Base-by-base conservation (phyloP, 129 eudicot genomes). In the Dittrichia graveolens region DNA sequence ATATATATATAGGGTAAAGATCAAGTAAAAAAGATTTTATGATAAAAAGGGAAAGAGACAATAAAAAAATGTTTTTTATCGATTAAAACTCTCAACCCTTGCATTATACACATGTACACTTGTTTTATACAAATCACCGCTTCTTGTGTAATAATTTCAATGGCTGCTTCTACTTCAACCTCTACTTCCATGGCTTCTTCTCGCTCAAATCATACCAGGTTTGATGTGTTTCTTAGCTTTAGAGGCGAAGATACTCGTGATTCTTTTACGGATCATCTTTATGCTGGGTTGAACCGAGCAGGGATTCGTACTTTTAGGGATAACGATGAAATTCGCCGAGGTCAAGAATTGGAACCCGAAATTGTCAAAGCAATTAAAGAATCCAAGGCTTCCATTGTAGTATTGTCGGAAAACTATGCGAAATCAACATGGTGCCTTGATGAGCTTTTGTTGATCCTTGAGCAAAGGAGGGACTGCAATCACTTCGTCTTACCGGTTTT, bases 381-480 rank as follows among this genome's bases (percentile, higher is more conserved):
- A 2, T 58, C 63, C 5, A 10, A 9, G 42, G 63, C 41, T 1
- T 31, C 63, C 0, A 4, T 58, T 0, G 0, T 58, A 10, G 63
- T 58, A 31, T 3, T 54, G 4, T 54, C 59, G 3, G 4, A 54
- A 18, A 54, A 54, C 11, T 7, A 46, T 46, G 71, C 71, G 4
- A 46, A 46, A 7, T 7, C 9, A 8, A 46, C 0, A 70, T 54
- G 65, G 75, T 54, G 75, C 42, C 75, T 70, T 54, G 64, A 54
- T 9, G 75, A 70, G 53, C 65, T 70, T 16, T 54, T 1, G 1
- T 41, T 70, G 64, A 70, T 70, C 64, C 75, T 70, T 1, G 64
- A 69, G 34, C 74, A 69, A 3, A 66, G 10, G 43, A 45, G 43
- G 19, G 14, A 46, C 19, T 6, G 3, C 19, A 45, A 34, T 46